A percentile compares a stretch with the other conserved stretches of the same genome.
phyloP scores from a whole-genome alignment of 2,329 filamentous ascomycete species.

The Chaetomiaceae sp. region DNA sequence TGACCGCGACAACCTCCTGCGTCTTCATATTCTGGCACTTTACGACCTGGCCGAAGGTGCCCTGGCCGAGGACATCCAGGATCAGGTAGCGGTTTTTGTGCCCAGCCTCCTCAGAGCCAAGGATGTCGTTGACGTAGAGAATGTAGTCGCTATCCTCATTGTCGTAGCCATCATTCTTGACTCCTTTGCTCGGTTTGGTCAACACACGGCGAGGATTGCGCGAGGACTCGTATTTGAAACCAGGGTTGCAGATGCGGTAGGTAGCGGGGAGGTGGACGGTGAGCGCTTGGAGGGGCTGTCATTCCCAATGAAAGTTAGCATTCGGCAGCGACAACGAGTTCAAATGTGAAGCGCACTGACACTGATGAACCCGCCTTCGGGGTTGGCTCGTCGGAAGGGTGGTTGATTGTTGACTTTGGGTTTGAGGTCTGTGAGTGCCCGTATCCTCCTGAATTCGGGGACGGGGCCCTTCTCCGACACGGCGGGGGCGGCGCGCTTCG shows the following conservation, averaged over 20 bases:
- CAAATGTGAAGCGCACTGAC: conserved; percentile 51
- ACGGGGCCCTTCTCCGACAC: conserved; percentile 59
- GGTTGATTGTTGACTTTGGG: conserved; percentile 84
- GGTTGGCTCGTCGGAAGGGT: conserved; percentile 85
- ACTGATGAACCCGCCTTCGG: conserved; percentile 96
- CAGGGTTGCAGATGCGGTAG: conserved; percentile 96
- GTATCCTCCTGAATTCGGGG: conserved; percentile 80
- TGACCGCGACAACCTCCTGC: conserved; percentile 96
- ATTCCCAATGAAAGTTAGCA: not conserved
- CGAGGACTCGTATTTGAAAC: conserved; percentile 98
- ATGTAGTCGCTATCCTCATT: conserved; percentile 99
- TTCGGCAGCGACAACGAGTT: not conserved
- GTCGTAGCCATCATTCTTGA: conserved; percentile 98
- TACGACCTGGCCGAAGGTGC: conserved; percentile 96
- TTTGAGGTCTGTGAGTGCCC: conserved; percentile 66
- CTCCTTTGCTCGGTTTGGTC: conserved; percentile 96
- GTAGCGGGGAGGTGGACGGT: conserved; percentile 90
- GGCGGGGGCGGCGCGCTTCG: conserved; percentile 49
- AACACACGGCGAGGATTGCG: conserved; percentile 91
- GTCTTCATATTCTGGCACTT: conserved; percentile 99
- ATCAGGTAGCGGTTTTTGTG: conserved; percentile 99
- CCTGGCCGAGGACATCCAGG: conserved; percentile 91
- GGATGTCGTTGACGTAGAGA: conserved; percentile 96
- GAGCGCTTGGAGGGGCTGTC: conserved; percentile 85
- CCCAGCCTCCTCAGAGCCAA: conserved; percentile 94